phyloP scores from a whole-genome alignment of 352 stramenopile genomes.

The Globisporangium paroecandrum region DNA sequence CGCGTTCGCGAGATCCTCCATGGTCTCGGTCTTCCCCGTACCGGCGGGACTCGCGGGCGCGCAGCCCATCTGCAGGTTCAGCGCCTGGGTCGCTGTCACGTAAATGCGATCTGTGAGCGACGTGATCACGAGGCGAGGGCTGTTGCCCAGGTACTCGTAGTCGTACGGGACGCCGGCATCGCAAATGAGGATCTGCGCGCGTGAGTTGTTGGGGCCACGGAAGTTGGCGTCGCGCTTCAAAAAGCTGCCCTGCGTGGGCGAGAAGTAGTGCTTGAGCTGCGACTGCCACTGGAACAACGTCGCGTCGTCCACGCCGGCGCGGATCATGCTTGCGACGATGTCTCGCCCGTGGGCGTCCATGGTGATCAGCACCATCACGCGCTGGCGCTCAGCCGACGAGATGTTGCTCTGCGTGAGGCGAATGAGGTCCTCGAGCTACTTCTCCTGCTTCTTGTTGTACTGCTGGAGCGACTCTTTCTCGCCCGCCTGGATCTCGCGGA shows the following conservation, averaged over 20 bases:
- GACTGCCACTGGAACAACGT: slow-evolving; percentile 93
- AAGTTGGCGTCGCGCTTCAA: slow-evolving; percentile 90
- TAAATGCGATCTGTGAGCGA: slow-evolving; percentile 96
- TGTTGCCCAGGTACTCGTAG: slow-evolving; percentile 97
- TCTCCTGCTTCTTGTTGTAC: slow-evolving; percentile 92
- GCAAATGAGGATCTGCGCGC: slow-evolving; percentile 88
- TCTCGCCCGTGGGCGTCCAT: slow-evolving; percentile 94
- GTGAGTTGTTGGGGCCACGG: slow-evolving; percentile 66
- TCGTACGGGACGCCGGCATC: slow-evolving; percentile 94
- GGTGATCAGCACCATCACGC: slow-evolving; percentile 95
- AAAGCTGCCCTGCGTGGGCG: slow-evolving; percentile 84
- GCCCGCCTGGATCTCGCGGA: slow-evolving; percentile 67
- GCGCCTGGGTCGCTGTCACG: slow-evolving; percentile 92
- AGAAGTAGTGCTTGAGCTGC: slow-evolving; percentile 95
- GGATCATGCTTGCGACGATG: slow-evolving; percentile 95
- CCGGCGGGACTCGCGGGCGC: slow-evolving; percentile 80
- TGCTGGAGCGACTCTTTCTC: slow-evolving; percentile 85
- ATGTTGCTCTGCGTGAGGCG: slow-evolving; percentile 90
- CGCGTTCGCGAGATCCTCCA: slow-evolving; percentile 93
- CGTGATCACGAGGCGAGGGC: slow-evolving; percentile 93
- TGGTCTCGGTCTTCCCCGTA: slow-evolving; percentile 95
- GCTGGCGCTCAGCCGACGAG: slow-evolving; percentile 89
- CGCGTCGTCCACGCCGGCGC: slow-evolving; percentile 77
- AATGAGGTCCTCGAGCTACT: slow-evolving; percentile 94
- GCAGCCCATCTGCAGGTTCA: slow-evolving; percentile 91